Percentiles rank a stretch among this genome's conserved stretches.
Conservation (phyloP, 1,284 basidiomycete species). For the Trichosporon faecale region DNA sequence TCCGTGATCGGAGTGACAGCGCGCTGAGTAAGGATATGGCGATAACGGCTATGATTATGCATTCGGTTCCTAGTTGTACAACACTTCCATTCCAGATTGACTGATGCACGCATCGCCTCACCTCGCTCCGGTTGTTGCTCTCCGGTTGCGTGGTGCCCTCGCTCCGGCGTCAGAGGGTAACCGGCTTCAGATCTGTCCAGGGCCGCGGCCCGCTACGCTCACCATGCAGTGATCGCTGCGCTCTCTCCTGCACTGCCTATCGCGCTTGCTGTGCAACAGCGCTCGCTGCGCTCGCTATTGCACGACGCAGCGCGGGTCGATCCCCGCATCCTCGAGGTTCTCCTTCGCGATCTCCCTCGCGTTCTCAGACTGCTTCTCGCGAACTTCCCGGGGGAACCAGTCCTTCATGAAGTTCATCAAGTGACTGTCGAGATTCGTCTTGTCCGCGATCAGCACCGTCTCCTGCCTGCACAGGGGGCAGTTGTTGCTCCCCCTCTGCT, state of each 20-base stretch:
- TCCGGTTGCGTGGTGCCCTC: too few relatives aligned
- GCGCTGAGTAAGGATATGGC: too few relatives aligned
- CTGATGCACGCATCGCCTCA: too few relatives aligned
- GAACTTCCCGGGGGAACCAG: conserved; percentile 87
- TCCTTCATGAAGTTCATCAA: conserved; percentile 70
- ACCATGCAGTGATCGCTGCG: neutral
- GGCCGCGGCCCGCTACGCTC: too few relatives aligned
- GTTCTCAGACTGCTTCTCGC: conserved; percentile 71
- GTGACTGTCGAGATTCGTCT: conserved; percentile 58
- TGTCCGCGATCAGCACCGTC: conserved; percentile 70
- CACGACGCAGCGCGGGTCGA: conserved; percentile 49
- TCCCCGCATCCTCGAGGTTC: conserved; percentile 64
- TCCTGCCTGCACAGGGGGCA: conserved; percentile 84
- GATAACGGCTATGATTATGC: too few relatives aligned
- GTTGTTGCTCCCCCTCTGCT: conserved; percentile 70
- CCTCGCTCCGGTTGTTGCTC: too few relatives aligned
- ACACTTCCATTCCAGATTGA: too few relatives aligned
- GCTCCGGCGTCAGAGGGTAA: too few relatives aligned
- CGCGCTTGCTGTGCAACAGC: too few relatives aligned
- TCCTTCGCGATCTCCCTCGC: conserved; percentile 72
- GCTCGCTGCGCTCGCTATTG: conserved; percentile 9
- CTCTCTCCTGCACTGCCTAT: conserved; percentile 23
- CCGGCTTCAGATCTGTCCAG: too few relatives aligned
- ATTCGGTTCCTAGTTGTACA: too few relatives aligned
- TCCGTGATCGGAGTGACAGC: too few relatives aligned